Base-by-base conservation (phyloP, 78 protist genomes). In the slime mould (Dictyostelium discoideum) region DNA sequence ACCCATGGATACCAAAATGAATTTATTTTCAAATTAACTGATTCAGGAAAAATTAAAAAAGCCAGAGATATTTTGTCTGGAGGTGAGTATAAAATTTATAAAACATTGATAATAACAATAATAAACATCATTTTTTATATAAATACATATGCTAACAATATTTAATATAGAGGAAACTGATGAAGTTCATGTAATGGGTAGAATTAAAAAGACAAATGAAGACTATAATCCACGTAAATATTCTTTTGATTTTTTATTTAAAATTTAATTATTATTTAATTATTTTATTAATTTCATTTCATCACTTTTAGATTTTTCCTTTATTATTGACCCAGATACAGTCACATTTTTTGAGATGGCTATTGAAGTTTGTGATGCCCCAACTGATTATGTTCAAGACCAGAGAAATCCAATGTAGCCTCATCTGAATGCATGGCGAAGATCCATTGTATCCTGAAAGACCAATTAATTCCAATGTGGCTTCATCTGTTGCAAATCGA, bases 281-380 rank as follows among this genome's bases (percentile, higher is more conserved):
- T 32, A 32, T 32, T 32, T 32, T 32, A 32, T 32, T 14, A 76
- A 76, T 76, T 44, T 44, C 11, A 11, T 22, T 10, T 11, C 73
- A 22, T 22, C 6, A 11, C 6, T 65, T 65, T 26, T 72, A 76
- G 44, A 76, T 37, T 76, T 37, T 32, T 16, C 29, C 14, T 82
- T 37, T 40, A 48, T 37, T 32, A 4, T 32, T 11, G 82, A 76
- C 10, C 50, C 46, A 37, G 50, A 82, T 57, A 29, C 73, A 3
- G 39, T 86, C n/a, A 14, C 78, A 1, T 86, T 86, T 83, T 86
- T 86, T 39, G 39, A 50, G 0, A 22, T 57, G 14, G 92, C 92
- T 0, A 77, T 54, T 16, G 92, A 86, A 37, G 92, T 86, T 6
- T 86, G 92, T 86, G 85, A 86, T 39, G 84, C 85, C 26, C 6